A percentile compares a stretch with the other conserved stretches of the same genome.
These are phyloP conservation scores for Mucor lusitanicus DNA, from an alignment of 371 early-diverging fungal species.

Conservation along the genomic window DNA sequence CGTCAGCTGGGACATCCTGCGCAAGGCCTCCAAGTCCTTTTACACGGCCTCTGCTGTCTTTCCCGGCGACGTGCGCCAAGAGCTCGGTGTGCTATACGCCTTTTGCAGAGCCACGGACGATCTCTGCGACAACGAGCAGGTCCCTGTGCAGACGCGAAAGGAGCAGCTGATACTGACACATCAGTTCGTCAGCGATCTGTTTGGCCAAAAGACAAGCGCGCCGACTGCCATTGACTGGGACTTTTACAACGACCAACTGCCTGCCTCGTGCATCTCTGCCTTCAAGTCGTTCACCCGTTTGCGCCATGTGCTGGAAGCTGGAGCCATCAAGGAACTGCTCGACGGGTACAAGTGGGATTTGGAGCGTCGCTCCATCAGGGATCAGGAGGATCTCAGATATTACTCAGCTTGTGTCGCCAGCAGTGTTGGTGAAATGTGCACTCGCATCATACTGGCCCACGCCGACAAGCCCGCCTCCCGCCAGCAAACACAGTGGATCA, in stretches of 20 bases:
- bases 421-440: conserved; percentile 63
- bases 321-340: conserved; percentile 50
- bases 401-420: conserved; percentile 63
- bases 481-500: conserved; percentile 19
- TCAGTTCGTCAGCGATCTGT: conserved; percentile 32
- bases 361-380: conserved; percentile 27
- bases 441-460: conserved; percentile 33
- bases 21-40: conserved; percentile 56
- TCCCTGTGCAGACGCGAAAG: conserved; percentile 26
- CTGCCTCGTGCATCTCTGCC: conserved; percentile 30
- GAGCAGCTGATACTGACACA: conserved; percentile 25
- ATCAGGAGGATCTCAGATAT: conserved; percentile 40
- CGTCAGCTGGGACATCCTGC: conserved; percentile 34
- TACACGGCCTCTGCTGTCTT: conserved; percentile 55
- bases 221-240: conserved; percentile 31
- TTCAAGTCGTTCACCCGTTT: conserved; percentile 42
- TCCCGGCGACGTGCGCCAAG: conserved; percentile 49
- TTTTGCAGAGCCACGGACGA: conserved; percentile 69
- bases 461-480: neutral
- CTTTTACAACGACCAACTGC: conserved; percentile 19
- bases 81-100: conserved; percentile 57
- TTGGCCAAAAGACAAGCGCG: conserved; percentile 18
- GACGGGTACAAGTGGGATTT: conserved; percentile 60
- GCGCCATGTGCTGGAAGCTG: conserved; percentile 38
- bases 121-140: conserved; percentile 48